Conservation (phyloP, 352 stramenopile genomes). For the Halophytophthora batemanensis region DNA sequence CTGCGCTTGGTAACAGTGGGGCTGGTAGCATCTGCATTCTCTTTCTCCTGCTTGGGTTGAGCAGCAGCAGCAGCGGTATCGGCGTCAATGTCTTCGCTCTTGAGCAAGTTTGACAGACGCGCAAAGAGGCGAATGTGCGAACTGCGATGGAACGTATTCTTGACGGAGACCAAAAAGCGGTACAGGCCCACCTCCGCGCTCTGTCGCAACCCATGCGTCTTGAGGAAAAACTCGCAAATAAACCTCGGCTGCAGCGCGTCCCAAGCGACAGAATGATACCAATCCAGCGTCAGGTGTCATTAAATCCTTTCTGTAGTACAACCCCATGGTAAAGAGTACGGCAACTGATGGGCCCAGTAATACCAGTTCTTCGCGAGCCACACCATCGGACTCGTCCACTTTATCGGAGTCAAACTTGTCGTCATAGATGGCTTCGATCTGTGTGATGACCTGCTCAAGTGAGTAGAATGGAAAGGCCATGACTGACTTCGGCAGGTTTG, state of each 20-base stretch:
- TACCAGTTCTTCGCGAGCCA: constrained; percentile 53
- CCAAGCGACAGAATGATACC: neutral
- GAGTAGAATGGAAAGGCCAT: constrained; percentile 68
- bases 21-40: neutral
- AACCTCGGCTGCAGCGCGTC: constrained; percentile 44
- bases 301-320: no score
- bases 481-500: constrained; percentile 68
- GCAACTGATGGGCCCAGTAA: no score
- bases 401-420: constrained; percentile 67
- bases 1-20: constrained; percentile 4
- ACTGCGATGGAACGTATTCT: constrained; percentile 41
- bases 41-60: neutral
- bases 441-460: constrained; percentile 40
- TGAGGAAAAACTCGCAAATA: constrained; percentile 73
- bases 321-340: no score
- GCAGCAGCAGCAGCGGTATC: constrained; percentile 4
- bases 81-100: constrained; percentile 15
- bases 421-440: constrained; percentile 76
- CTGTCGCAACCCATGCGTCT: constrained; percentile 57
- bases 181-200: constrained; percentile 67
- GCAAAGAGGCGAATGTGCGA: constrained; percentile 68
- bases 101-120: constrained; percentile 53
- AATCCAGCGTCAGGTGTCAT: constrained; percentile 8
- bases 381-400: constrained; percentile 55
- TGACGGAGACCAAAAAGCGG: constrained; percentile 67